These are phyloP conservation scores for Geum urbanum DNA, from an alignment of 306 rosid genomes.

Conservation along the genomic window DNA sequence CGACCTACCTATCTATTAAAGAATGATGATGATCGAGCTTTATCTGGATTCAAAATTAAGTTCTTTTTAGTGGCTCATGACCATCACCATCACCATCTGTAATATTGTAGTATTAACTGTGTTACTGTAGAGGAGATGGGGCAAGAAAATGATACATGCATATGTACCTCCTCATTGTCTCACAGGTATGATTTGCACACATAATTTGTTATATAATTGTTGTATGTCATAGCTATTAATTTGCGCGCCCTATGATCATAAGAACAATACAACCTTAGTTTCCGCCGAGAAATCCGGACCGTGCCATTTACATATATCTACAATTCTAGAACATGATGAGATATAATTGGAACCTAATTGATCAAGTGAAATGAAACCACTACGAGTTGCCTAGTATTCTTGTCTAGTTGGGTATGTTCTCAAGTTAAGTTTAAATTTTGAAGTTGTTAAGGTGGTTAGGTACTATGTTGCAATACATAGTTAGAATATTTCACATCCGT, in stretches of 20 bases:
- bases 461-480: too few relatives aligned
- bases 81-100: not conserved
- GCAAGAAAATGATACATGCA: conserved; percentile 5
- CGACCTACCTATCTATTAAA: not conserved
- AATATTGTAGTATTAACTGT: not conserved
- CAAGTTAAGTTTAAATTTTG: too few relatives aligned
- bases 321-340: not conserved
- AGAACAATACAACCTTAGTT: not conserved
- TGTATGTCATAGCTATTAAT: not conserved
- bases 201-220: not conserved
- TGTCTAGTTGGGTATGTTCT: too few relatives aligned
- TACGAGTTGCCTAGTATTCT: too few relatives aligned
- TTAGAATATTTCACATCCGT: too few relatives aligned
- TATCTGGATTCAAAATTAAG: not conserved
- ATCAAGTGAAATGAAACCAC: too few relatives aligned
- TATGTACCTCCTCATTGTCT: conserved; percentile 16
- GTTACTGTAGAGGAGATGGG: not conserved
- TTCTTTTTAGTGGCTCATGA: not conserved
- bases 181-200: conserved; percentile 2
- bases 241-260: not conserved
- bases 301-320: not conserved
- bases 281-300: conserved; percentile 18
- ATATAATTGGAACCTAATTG: not conserved
- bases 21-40: not conserved
- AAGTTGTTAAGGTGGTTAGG: too few relatives aligned